Conservation (phyloP, 2,329 filamentous ascomycete species). For the Chaetomiaceae sp. region DNA sequence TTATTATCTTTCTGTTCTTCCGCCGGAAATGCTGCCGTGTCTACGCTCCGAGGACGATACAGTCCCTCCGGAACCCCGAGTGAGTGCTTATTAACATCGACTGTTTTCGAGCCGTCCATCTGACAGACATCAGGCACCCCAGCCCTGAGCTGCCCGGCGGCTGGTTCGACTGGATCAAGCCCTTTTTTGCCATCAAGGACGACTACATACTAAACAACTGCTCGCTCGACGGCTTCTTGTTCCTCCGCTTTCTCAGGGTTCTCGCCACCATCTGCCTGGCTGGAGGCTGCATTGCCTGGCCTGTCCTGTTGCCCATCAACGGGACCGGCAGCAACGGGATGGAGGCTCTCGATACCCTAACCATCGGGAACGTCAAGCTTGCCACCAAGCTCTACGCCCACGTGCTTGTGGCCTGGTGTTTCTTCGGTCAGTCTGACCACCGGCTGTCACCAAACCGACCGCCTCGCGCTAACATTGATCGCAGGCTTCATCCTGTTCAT, state of each 20-base stretch:
- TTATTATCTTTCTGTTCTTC: conserved; percentile 48
- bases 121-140: conserved; percentile 42
- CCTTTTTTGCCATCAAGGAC: conserved; percentile 63
- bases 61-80: conserved; percentile 47
- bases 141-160: conserved; percentile 53
- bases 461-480: neutral
- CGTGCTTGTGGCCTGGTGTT: conserved; percentile 73
- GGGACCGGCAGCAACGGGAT: conserved; percentile 67
- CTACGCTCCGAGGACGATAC: conserved; percentile 52
- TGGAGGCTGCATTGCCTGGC: conserved; percentile 78
- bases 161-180: conserved; percentile 56
- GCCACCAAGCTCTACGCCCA: conserved; percentile 73
- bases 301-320: conserved; percentile 79
- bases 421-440: conserved; percentile 49
- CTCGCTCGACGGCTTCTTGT: conserved; percentile 83
- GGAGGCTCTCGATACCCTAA: conserved; percentile 62
- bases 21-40: conserved; percentile 47
- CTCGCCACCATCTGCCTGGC: conserved; percentile 73
- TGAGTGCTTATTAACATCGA: conserved; percentile 38
- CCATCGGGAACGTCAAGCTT: conserved; percentile 49
- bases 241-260: conserved; percentile 79
- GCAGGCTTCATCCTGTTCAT: conserved; percentile 78
- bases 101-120: neutral
- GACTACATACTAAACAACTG: conserved; percentile 80
- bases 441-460: neutral